A percentile compares a stretch with the other conserved stretches of the same genome.
Evolutionary conservation across 2,329 filamentous ascomycete genomes (phyloP).

Genomic region (Aureobasidium leucospermi): DNA sequence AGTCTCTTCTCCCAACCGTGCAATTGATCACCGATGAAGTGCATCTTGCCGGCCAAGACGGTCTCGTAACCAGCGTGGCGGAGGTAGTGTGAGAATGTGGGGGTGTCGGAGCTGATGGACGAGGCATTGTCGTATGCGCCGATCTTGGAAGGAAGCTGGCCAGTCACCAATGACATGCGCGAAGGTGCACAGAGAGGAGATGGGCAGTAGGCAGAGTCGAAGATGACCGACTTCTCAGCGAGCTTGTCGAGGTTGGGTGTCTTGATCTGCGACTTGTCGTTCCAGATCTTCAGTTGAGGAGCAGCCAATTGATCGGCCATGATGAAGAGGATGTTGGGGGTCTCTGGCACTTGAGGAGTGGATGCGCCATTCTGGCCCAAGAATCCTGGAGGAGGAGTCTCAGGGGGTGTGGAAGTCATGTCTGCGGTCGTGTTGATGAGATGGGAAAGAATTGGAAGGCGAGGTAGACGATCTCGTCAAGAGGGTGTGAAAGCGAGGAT

Average conservation of each 20-base stretch:
- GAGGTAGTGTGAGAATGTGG: conserved; percentile 89
- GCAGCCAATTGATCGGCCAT: conserved; percentile 96
- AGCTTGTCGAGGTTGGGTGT: conserved; percentile 84
- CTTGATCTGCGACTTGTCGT: conserved; percentile 79
- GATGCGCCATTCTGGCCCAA: conserved; percentile 33
- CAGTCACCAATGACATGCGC: conserved; percentile 89
- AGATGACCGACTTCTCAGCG: conserved; percentile 75
- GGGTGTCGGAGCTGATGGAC: conserved; percentile 73
- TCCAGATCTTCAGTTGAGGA: conserved; percentile 86
- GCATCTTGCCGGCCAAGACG: conserved; percentile 90
- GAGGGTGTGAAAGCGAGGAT: background rate
- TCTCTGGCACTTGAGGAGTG: conserved; percentile 32
- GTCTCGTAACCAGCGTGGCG: conserved; percentile 82
- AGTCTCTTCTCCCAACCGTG: conserved; percentile 89
- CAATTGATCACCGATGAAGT: conserved; percentile 90
- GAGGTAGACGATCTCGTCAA: background rate
- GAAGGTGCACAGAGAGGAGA: conserved; percentile 88
- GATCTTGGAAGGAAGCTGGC: conserved; percentile 85
- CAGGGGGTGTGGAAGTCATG: conserved; percentile 25
- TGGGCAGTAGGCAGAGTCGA: conserved; percentile 90
- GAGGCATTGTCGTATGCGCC: conserved; percentile 87
- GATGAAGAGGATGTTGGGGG: conserved; percentile 81
- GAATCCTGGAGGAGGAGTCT: conserved; percentile 31
- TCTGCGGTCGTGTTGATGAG: background rate
- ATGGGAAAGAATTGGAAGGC: background rate